Evolutionary conservation across 306 rosid species (phyloP).

Genomic region (Prunus mira): DNA sequence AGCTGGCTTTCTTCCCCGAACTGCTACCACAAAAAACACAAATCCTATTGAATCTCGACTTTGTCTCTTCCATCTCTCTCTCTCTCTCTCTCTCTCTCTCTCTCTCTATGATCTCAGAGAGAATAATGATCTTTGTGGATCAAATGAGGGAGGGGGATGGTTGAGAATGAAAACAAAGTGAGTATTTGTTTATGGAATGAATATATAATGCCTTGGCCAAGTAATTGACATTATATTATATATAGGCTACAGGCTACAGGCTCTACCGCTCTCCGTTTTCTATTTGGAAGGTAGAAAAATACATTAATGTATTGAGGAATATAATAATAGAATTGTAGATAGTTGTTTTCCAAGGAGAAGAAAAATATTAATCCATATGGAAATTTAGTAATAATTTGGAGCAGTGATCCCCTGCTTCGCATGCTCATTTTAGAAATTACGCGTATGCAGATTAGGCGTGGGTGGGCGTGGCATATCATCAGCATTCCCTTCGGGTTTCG

Average conservation of each 20-base stretch:
- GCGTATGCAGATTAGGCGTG: neutral
- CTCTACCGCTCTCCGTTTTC: neutral
- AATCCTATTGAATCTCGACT: conserved; percentile 84
- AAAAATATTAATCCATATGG: neutral
- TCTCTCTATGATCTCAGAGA: conserved; percentile 12
- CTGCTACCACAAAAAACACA: conserved; percentile 99
- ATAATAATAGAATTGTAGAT: conserved; percentile 12
- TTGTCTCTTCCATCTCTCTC: conserved; percentile 61
- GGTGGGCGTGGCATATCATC: neutral
- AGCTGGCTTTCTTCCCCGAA: conserved; percentile 87
- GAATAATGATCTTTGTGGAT: conserved; percentile 15
- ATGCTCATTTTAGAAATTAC: neutral
- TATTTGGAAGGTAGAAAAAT: conserved; percentile 11
- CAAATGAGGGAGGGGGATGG: conserved; percentile 14
- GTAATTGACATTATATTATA: neutral
- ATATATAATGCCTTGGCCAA: conserved; percentile 20
- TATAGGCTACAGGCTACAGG: neutral
- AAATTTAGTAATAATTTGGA: conserved; percentile 4
- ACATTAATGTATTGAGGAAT: neutral
- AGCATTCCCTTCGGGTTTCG: neutral
- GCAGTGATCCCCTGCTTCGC: conserved; percentile 15
- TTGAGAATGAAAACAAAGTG: conserved; percentile 40
- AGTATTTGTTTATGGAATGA: conserved; percentile 24
- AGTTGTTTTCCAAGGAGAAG: neutral
- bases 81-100: conserved; percentile 11